Percentiles rank a stretch among this genome's conserved stretches.
phyloP scores from a whole-genome alignment of 164 flowering plant species.

The Amborella trichopoda region DNA sequence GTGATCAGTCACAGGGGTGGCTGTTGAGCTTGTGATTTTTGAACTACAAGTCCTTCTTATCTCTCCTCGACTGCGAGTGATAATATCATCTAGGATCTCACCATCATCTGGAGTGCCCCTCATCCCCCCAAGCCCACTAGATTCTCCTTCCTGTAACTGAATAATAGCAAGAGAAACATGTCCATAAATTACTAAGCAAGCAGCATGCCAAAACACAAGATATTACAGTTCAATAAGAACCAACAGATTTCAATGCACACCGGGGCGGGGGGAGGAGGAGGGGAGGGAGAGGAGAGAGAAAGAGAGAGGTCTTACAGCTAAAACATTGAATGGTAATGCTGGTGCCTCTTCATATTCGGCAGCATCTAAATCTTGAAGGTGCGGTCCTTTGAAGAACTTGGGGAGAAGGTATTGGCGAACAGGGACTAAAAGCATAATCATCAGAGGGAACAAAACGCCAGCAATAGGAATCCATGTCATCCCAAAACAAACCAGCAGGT shows the following conservation, averaged over 20 bases:
- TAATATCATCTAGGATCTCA: conserved; percentile 72
- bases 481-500: conserved; percentile 79
- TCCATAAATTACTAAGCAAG: too few relatives aligned
- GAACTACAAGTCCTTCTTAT: conserved; percentile 57
- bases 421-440: conserved; percentile 98
- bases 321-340: conserved; percentile 60
- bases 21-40: conserved; percentile 68
- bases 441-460: conserved; percentile 84
- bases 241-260: too few relatives aligned
- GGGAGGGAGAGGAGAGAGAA: too few relatives aligned
- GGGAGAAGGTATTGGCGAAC: conserved; percentile 87
- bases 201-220: too few relatives aligned
- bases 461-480: conserved; percentile 96
- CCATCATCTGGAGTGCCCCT: conserved; percentile 43
- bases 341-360: conserved; percentile 97
- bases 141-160: conserved; percentile 39
- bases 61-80: conserved; percentile 93
- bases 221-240: too few relatives aligned
- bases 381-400: conserved; percentile 87
- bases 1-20: conserved; percentile 54
- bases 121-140: conserved; percentile 10
- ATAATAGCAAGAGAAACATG: too few relatives aligned
- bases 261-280: too few relatives aligned
- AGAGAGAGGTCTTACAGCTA: conserved; percentile 23
- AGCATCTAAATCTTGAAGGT: conserved; percentile 94